These are phyloP conservation scores for Fibroporia radiculosa DNA, from an alignment of 768 basidiomycete species.

Conservation along the genomic window DNA sequence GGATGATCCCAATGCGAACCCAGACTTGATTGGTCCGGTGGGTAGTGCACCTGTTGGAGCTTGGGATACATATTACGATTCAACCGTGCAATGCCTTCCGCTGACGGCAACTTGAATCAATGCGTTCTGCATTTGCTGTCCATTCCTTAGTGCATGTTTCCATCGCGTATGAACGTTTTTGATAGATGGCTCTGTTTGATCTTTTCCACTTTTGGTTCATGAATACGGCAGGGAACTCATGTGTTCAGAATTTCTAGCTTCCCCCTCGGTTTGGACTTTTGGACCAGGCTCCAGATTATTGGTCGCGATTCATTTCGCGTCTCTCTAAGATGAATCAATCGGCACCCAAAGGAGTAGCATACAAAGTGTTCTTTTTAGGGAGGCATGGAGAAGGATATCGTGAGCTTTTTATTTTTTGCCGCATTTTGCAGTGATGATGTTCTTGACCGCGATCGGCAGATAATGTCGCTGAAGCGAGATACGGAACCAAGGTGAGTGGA, in stretches of 20 bases:
- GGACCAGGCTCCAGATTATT: constrained; percentile 40
- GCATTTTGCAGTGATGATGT: neutral
- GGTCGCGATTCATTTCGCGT: constrained; percentile 35
- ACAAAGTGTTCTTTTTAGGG: constrained; percentile 60
- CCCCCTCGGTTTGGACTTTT: constrained; percentile 52
- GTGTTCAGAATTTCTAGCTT: constrained; percentile 30
- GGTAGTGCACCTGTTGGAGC: constrained; percentile 7
- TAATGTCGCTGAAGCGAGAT: constrained; percentile 56
- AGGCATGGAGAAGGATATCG: constrained; percentile 73
- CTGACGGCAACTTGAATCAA: no score
- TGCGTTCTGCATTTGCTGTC: no score
- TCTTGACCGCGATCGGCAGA: constrained; percentile 32
- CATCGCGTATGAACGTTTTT: no score
- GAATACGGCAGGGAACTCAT: no score
- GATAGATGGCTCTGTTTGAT: neutral
- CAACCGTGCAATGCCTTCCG: no score
- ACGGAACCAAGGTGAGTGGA: constrained; percentile 36
- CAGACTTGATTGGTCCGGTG: constrained; percentile 24
- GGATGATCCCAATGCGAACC: constrained; percentile 24
- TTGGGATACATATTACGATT: no score
- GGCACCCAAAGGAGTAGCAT: constrained; percentile 31
- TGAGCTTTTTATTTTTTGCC: constrained; percentile 27
- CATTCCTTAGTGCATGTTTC: no score
- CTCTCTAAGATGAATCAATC: constrained; percentile 41
- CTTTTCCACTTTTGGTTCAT: no score